phyloP scores from a whole-genome alignment of 2,329 filamentous ascomycete genomes.

The Beauveria brongniartii region DNA sequence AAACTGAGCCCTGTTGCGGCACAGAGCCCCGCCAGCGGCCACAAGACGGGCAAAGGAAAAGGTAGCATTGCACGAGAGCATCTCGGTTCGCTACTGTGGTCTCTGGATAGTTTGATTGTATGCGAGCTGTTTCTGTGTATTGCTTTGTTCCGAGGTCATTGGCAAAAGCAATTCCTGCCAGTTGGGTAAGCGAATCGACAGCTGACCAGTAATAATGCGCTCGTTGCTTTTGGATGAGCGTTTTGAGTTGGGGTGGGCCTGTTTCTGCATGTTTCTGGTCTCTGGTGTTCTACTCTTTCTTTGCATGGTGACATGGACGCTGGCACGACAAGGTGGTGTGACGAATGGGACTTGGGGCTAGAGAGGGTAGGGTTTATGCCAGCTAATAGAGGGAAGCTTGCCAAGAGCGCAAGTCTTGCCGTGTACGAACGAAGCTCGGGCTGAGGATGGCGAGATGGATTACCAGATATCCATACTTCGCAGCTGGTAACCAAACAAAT shows the following conservation, averaged over 20 bases:
- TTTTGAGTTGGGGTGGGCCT: not conserved
- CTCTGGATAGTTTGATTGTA: not conserved
- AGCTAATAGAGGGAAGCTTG: not conserved
- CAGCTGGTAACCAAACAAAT: not conserved
- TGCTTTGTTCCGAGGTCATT: not conserved
- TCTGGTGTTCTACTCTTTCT: not conserved
- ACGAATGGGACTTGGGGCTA: not conserved
- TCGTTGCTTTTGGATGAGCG: conserved; percentile 5
- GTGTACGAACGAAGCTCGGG: not conserved
- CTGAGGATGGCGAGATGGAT: not conserved
- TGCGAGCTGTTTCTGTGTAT: not conserved
- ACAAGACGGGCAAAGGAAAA: not conserved
- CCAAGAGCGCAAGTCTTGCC: not conserved
- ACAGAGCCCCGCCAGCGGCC: not conserved
- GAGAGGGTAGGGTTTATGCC: not conserved
- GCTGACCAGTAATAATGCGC: not conserved
- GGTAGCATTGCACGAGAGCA: not conserved
- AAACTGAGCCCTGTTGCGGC: not conserved
- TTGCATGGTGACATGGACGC: not conserved
- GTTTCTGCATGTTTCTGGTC: not conserved
- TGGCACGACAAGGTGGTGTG: conserved; percentile 6
- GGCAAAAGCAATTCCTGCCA: not conserved
- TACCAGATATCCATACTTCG: not conserved
- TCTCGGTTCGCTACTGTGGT: not conserved
- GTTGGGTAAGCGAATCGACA: not conserved